These are phyloP conservation scores for Paecilomyces sp. DNA, from an alignment of 2,329 filamentous ascomycete species.

Conservation along the genomic window DNA sequence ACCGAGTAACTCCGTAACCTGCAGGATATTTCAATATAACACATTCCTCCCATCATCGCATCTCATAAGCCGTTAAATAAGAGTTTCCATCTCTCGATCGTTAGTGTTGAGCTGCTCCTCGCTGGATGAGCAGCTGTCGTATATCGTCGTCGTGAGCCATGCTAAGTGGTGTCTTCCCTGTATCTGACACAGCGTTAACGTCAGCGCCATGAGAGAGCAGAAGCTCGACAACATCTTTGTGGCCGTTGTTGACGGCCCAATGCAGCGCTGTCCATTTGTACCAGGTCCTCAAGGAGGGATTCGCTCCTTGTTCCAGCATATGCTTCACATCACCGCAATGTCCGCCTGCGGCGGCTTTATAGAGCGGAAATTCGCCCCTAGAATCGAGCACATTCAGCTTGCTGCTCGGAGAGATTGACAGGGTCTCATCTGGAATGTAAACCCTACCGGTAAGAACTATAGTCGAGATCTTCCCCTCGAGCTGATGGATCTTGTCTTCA, in stretches of 20 bases:
- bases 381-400: background rate
- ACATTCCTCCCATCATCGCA: background rate
- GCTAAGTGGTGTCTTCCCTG: background rate
- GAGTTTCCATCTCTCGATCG: background rate
- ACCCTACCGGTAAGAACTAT: background rate
- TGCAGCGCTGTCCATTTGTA: background rate
- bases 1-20: too few relatives aligned
- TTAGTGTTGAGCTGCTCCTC: background rate
- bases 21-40: too few relatives aligned
- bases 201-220: background rate
- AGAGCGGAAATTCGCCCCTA: background rate
- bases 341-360: background rate
- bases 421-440: background rate
- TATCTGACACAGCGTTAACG: background rate
- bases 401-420: background rate
- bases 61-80: background rate
- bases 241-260: background rate
- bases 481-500: background rate
- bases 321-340: background rate
- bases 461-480: background rate
- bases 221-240: background rate
- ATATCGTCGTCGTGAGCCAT: background rate
- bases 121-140: background rate
- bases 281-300: background rate
- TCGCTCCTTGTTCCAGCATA: background rate